Conservation (phyloP, 805 yeast genomes). For the Sugiyamaella americana region DNA sequence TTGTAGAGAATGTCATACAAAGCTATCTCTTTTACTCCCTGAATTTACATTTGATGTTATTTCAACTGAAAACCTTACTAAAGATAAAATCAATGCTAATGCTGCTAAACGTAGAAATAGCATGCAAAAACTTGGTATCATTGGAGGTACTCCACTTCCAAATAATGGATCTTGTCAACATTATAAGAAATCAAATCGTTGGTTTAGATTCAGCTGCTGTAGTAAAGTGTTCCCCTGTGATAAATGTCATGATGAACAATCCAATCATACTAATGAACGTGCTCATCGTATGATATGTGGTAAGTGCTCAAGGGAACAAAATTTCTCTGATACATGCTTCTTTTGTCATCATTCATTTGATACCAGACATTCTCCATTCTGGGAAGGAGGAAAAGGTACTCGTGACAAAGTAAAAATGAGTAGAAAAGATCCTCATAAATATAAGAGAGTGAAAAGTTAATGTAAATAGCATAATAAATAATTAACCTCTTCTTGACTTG, state of each 20-base stretch:
- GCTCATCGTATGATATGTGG: conserved; percentile 40
- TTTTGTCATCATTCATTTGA: conserved; percentile 35
- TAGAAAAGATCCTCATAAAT: conserved; percentile 38
- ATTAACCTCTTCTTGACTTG: no score
- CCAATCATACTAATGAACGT: conserved; percentile 33
- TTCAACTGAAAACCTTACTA: conserved; percentile 27
- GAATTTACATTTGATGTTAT: conserved; percentile 30
- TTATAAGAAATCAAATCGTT: conserved; percentile 36
- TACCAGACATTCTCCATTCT: conserved; percentile 33
- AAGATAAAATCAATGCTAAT: conserved; percentile 14
- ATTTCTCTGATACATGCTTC: conserved; percentile 31
- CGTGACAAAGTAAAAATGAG: conserved; percentile 37
- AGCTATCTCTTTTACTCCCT: conserved; percentile 31
- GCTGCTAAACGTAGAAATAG: conserved; percentile 17
- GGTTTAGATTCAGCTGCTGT: conserved; percentile 42
- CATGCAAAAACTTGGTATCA: conserved; percentile 28
- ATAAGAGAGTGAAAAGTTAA: conserved; percentile 21
- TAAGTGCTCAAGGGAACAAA: conserved; percentile 38
- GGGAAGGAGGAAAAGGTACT: conserved; percentile 43
- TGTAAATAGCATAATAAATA: neutral
- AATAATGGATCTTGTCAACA: conserved; percentile 36
- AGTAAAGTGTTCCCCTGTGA: conserved; percentile 39
- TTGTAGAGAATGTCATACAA: conserved; percentile 35
- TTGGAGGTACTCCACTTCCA: conserved; percentile 36
- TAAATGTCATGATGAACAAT: conserved; percentile 35